These are phyloP conservation scores for Gnaphalium uliginosum DNA, from an alignment of 129 eudicot species.

Conservation along the genomic window DNA sequence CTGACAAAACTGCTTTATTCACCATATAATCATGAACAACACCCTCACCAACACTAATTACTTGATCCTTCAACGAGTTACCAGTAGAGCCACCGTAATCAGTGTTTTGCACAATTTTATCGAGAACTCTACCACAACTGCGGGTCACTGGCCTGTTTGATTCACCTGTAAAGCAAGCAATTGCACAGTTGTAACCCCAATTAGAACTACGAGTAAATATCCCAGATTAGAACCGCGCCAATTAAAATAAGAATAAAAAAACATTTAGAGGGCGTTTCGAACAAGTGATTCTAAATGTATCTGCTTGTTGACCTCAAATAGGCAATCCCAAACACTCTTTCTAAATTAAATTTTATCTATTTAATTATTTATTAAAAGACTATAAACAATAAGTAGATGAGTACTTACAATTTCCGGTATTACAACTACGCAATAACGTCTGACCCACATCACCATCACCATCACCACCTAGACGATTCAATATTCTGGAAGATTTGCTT, in stretches of 20 bases:
- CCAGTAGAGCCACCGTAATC: conserved; percentile 4
- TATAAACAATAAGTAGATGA: too few species aligned
- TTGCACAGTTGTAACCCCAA: neutral
- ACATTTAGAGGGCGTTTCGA: too few species aligned
- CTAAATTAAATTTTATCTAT: neutral
- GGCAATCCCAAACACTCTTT: neutral
- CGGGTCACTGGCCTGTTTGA: neutral
- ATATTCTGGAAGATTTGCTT: conserved; percentile 1
- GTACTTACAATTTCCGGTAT: neutral
- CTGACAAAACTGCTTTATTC: neutral
- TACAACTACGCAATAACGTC: neutral
- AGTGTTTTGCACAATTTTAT: neutral
- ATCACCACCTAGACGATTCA: neutral
- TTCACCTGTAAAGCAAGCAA: conserved; percentile 3
- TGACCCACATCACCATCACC: too few species aligned
- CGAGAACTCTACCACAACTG: conserved; percentile 8
- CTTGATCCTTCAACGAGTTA: neutral
- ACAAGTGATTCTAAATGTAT: too few species aligned
- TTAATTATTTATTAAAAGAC: too few species aligned
- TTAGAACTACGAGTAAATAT: neutral
- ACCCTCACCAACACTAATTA: neutral
- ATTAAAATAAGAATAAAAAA: too few species aligned
- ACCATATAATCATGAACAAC: conserved; percentile 8
- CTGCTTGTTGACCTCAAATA: too few species aligned
- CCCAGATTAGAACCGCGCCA: neutral